These are phyloP conservation scores for Blastobotrys terrestris DNA, from an alignment of 805 yeast genomes.

Conservation along the genomic window DNA sequence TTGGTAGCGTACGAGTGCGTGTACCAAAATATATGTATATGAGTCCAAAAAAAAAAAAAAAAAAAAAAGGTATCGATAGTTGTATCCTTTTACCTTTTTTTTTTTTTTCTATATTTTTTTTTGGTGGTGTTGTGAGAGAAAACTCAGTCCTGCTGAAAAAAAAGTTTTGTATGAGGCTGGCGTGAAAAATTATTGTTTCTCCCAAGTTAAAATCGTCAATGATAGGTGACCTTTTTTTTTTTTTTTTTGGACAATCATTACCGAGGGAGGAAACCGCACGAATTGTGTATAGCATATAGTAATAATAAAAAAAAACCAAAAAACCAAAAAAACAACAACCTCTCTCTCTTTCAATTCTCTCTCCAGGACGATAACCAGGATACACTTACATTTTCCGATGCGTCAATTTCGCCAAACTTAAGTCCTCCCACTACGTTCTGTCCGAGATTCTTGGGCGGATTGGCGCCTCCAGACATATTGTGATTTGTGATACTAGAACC, in stretches of 20 bases:
- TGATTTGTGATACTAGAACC: background rate
- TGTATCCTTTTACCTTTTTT: background rate
- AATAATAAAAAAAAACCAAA: no score
- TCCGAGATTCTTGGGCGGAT: constrained; percentile 13
- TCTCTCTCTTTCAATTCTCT: background rate
- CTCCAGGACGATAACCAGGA: constrained; percentile 2
- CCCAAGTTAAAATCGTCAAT: background rate
- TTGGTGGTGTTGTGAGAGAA: background rate
- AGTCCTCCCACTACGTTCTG: constrained; percentile 9
- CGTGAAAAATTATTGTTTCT: background rate
- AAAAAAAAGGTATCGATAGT: no score
- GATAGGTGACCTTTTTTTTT: background rate
- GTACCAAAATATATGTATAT: no score
- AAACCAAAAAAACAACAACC: no score
- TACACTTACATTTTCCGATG: background rate
- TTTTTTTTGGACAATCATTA: background rate
- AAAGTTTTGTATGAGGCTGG: background rate
- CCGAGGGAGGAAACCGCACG: background rate
- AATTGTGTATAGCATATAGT: no score
- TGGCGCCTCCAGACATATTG: constrained; percentile 13
- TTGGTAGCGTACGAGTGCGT: no score
- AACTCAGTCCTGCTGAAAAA: background rate
- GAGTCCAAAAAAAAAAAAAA: background rate
- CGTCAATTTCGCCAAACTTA: constrained; percentile 13
- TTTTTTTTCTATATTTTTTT: background rate